Percentiles rank a stretch among this genome's conserved stretches.
Evolutionary conservation across 805 yeast species (phyloP).

Genomic region (Metschnikowia shivogae): DNA sequence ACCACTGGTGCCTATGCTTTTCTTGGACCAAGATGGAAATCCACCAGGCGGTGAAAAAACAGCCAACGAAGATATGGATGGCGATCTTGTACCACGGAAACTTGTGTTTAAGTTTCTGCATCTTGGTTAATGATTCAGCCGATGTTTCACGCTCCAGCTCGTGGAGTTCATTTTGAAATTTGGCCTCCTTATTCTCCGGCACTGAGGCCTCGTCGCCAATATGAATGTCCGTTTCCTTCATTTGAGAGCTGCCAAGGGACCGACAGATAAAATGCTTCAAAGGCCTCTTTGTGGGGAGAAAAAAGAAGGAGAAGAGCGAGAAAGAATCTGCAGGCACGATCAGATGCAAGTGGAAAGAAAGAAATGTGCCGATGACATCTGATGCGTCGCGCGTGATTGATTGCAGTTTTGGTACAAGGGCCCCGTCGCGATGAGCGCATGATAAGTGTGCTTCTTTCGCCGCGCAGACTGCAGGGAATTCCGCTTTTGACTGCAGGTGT

Average conservation of each 20-base stretch:
- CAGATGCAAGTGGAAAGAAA: too few relatives aligned
- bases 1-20: slow-evolving; percentile 49
- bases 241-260: neutral
- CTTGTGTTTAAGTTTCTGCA: slow-evolving; percentile 10
- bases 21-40: slow-evolving; percentile 48
- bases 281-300: too few relatives aligned
- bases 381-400: too few relatives aligned
- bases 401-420: too few relatives aligned
- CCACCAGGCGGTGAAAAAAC: slow-evolving; percentile 40
- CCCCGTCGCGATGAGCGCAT: too few relatives aligned
- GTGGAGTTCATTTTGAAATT: slow-evolving; percentile 5
- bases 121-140: slow-evolving; percentile 4
- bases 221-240: slow-evolving; percentile 4
- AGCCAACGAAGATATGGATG: slow-evolving; percentile 18
- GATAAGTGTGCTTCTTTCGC: too few relatives aligned
- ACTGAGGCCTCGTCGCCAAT: slow-evolving; percentile 4
- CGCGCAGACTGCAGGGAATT: too few relatives aligned
- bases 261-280: too few relatives aligned
- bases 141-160: slow-evolving; percentile 11
- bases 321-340: too few relatives aligned
- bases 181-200: slow-evolving; percentile 5
- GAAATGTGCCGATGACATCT: too few relatives aligned
- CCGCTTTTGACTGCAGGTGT: too few relatives aligned
- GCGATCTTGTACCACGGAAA: slow-evolving; percentile 16
- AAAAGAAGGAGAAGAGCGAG: too few relatives aligned